phyloP scores from a whole-genome alignment of 2,329 filamentous ascomycete species.

The Penicillium capsulatum region DNA sequence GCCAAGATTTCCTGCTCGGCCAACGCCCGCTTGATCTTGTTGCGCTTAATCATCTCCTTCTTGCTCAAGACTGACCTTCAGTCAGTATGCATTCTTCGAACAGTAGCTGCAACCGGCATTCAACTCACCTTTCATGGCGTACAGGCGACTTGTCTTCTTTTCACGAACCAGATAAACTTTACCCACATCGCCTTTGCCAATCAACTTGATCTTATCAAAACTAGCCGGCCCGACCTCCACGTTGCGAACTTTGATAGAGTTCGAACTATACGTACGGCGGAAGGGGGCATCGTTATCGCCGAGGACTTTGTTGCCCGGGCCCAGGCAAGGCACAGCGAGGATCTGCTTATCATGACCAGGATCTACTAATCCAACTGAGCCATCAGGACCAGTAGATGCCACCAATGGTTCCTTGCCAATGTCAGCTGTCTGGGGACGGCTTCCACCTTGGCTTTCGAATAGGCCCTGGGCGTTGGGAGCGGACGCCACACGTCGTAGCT shows the following conservation, averaged over 20 bases:
- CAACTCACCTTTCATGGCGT: constrained; percentile 91
- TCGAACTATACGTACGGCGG: constrained; percentile 94
- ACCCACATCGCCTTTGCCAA: constrained; percentile 96
- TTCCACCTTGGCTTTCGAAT: constrained; percentile 62
- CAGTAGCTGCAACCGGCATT: not conserved
- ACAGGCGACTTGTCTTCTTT: constrained; percentile 92
- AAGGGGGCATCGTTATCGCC: constrained; percentile 69
- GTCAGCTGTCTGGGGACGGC: constrained; percentile 78
- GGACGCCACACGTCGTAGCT: constrained; percentile 88
- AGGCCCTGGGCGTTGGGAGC: constrained; percentile 95
- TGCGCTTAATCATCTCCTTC: constrained; percentile 99
- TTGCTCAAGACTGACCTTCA: constrained; percentile 77
- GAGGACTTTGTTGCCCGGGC: constrained; percentile 60
- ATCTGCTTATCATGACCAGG: constrained; percentile 29
- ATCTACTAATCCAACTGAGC: constrained; percentile 53
- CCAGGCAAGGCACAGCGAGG: constrained; percentile 32
- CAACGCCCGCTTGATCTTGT: constrained; percentile 98
- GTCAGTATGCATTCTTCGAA: constrained; percentile 34
- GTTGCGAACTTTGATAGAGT: constrained; percentile 96
- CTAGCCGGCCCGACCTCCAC: constrained; percentile 93
- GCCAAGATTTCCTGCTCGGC: constrained; percentile 97
- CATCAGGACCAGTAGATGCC: constrained; percentile 52
- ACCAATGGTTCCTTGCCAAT: constrained; percentile 75
- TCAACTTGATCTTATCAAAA: constrained; percentile 99
- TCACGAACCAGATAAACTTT: constrained; percentile 97